Base-by-base conservation (phyloP, 2,329 filamentous ascomycete species). In the Pyrenophora seminiperda region DNA sequence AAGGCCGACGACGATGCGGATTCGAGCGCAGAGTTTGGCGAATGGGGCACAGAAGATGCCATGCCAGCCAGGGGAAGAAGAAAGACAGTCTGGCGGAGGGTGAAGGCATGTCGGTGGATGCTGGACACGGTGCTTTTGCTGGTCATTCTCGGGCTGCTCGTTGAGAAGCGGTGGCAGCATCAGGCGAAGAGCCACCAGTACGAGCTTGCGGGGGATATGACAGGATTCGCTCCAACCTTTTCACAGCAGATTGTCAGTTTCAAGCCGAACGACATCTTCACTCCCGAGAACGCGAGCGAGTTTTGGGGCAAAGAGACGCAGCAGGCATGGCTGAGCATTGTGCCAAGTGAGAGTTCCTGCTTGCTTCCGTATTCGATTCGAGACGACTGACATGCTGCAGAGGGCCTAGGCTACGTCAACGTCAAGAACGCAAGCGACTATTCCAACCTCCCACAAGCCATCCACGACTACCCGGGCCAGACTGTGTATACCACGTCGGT, bases 181-280 rank as follows among this genome's bases (percentile, higher is more conserved):
- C 40, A 41, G 3, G 17, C 47, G 2, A 54, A 51, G 19, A 53
- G 50, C 9, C 52, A 64, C 33, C 17, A 41, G 22, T 65, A 58
- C 30, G 63, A 71, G 34, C 46, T 70, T 20, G 52, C 55, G 31
- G 68, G 68, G 19, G 68, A 72, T 27, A 48, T 71, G 1, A 64
- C 67, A 18, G 67, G 67, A 4, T 72, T 71, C 50, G 66, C 66
- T 14, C 68, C 68, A n/a, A 51, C 4, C n/a, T 72, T 72, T 42
- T 66, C 64, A 1, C 67, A 71, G 38, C 64, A 70, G 32, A 64
- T 71, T 33, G 52, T 62, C 7, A 62, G 42, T 9, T 71, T 71
- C 50, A 57, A 52, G 36, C 66, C 65, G 7, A 50, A 66, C 15
- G 19, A 50, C 6, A 30, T 49, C 0, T 71, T 70, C 45, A 63